Percentiles rank a stretch among this genome's conserved stretches.
Evolutionary conservation across 2,329 filamentous ascomycete species (phyloP).

Genomic region (Exophiala lecanii-corni): DNA sequence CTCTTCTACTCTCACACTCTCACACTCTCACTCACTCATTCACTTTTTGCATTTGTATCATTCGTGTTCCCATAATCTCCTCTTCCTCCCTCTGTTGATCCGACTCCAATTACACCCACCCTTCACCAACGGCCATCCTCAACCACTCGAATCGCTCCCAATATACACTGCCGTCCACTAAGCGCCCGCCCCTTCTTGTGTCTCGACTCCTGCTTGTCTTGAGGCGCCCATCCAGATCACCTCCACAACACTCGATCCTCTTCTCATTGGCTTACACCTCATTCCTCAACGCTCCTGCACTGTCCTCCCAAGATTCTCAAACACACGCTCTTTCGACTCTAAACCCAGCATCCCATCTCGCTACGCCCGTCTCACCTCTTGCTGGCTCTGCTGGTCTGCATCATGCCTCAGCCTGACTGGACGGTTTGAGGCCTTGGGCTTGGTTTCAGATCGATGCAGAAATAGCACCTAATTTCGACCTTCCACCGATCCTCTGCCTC

Average conservation of each 20-base stretch:
- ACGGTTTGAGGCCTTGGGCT: background rate
- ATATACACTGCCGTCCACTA: too few species aligned
- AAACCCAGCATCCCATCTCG: background rate
- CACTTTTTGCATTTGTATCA: background rate
- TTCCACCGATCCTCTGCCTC: background rate
- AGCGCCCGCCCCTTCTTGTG: background rate
- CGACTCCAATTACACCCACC: too few species aligned
- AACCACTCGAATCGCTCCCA: too few species aligned
- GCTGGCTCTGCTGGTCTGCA: background rate
- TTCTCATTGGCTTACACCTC: background rate
- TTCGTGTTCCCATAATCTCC: background rate
- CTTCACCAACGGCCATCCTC: too few species aligned
- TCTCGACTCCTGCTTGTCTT: background rate
- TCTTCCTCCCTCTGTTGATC: background rate
- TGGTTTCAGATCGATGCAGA: constrained; percentile 1
- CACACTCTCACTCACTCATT: too few species aligned
- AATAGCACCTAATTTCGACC: constrained; percentile 3
- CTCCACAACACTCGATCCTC: background rate
- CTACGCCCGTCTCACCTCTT: background rate
- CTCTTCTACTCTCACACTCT: too few species aligned
- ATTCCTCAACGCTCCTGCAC: too few species aligned
- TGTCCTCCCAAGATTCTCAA: too few species aligned
- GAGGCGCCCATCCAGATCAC: background rate
- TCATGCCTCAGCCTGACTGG: background rate
- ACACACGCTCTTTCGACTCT: background rate